phyloP scores from a whole-genome alignment of 768 basidiomycete species.

The Rhodosporidiobolus sp. region DNA sequence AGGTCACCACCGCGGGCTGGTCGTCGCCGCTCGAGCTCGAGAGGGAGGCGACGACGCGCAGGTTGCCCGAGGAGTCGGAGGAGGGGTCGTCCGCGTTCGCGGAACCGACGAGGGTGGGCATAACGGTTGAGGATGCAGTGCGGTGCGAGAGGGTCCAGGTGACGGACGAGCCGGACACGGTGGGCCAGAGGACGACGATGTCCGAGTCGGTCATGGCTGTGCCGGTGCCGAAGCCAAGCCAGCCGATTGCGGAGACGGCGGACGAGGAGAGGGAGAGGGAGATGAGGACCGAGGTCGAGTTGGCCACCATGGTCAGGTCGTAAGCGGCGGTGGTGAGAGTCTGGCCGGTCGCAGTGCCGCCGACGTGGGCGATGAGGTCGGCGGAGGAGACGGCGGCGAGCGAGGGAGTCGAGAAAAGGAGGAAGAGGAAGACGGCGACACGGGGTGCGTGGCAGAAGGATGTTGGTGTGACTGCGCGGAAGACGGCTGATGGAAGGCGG shows the following conservation, averaged over 20 bases:
- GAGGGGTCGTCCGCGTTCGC: background rate
- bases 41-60: conserved; percentile 15
- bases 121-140: conserved; percentile 6
- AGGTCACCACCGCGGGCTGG: conserved; percentile 27
- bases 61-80: background rate
- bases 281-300: conserved; percentile 14
- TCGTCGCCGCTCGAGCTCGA: background rate
- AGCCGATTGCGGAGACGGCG: conserved; percentile 1
- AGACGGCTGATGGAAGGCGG: too few species aligned
- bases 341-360: conserved; percentile 25
- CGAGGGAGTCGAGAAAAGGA: background rate
- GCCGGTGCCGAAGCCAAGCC: conserved; percentile 13
- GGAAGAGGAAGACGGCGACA: background rate
- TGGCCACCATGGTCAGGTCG: conserved; percentile 20
- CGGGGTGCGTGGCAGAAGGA: background rate
- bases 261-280: background rate
- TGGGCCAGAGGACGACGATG: conserved; percentile 31
- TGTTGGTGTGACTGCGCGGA: too few species aligned
- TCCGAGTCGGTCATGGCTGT: conserved; percentile 29
- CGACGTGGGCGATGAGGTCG: conserved; percentile 25
- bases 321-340: conserved; percentile 21
- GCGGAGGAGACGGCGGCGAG: background rate
- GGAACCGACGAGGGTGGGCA: conserved; percentile 17
- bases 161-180: background rate
- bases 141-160: conserved; percentile 37